Evolutionary conservation across 148 eudicot species (phyloP).

Genomic region (Pouteria glomerata): DNA sequence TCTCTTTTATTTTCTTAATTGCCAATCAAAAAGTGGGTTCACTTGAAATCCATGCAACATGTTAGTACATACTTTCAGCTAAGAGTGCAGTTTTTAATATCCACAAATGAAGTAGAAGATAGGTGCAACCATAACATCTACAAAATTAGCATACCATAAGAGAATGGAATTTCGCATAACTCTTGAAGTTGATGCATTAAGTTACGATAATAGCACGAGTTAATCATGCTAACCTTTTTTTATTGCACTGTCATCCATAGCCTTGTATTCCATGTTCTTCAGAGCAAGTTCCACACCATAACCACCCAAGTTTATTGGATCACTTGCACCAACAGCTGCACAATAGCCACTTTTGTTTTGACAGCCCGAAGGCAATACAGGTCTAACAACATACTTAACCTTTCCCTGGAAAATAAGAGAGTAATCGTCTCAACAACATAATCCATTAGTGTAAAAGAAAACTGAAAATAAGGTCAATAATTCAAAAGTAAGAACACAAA

Average conservation of each 20-base stretch:
- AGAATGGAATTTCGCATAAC: background rate
- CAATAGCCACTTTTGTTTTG: slow-evolving; percentile 57
- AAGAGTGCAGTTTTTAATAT: background rate
- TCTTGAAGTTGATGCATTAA: background rate
- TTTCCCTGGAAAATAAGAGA: slow-evolving; percentile 49
- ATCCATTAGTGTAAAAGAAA: background rate
- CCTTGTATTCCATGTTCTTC: slow-evolving; percentile 99
- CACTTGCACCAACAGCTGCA: slow-evolving; percentile 68
- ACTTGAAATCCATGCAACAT: too few species aligned
- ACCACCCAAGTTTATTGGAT: slow-evolving; percentile 85
- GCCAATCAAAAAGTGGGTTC: too few species aligned
- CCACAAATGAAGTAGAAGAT: background rate
- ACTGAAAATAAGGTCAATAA: background rate
- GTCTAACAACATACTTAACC: slow-evolving; percentile 72
- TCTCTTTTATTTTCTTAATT: too few species aligned
- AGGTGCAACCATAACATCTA: background rate
- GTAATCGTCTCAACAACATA: slow-evolving; percentile 10
- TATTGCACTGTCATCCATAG: slow-evolving; percentile 93
- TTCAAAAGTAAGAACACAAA: background rate
- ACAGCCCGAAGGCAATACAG: slow-evolving; percentile 80
- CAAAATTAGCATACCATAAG: background rate
- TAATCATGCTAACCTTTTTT: slow-evolving; percentile 58
- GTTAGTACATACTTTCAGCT: background rate
- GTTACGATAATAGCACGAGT: background rate
- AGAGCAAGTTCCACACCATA: slow-evolving; percentile 98